A percentile compares a stretch with the other conserved stretches of the same genome.
phyloP scores from a whole-genome alignment of 2,329 filamentous ascomycete genomes.

The Aspergillus spinulosporus region DNA sequence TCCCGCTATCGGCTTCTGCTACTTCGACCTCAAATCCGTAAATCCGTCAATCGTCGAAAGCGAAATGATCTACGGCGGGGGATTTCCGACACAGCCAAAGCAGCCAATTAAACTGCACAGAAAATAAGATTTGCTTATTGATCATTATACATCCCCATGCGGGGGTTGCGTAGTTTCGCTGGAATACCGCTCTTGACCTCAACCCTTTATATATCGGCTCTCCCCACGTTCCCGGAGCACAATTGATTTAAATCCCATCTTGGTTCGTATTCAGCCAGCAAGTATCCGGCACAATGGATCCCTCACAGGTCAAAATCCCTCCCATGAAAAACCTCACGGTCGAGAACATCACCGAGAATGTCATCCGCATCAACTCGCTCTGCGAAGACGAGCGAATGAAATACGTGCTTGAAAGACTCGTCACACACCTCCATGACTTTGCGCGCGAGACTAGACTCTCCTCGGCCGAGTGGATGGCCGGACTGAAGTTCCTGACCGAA shows the following conservation, averaged over 20 bases:
- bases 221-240: background rate
- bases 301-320: slow-evolving; percentile 44
- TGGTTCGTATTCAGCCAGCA: background rate
- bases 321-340: slow-evolving; percentile 69
- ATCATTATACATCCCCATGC: slow-evolving; percentile 10
- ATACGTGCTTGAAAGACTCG: slow-evolving; percentile 71
- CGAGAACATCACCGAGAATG: slow-evolving; percentile 78
- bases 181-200: background rate
- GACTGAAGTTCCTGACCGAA: slow-evolving; percentile 68
- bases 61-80: slow-evolving; percentile 1
- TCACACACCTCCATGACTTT: slow-evolving; percentile 79
- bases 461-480: slow-evolving; percentile 76
- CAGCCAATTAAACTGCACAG: background rate
- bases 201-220: background rate
- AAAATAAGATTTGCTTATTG: slow-evolving; percentile 13
- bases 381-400: slow-evolving; percentile 64
- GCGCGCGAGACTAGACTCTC: slow-evolving; percentile 74
- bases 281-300: slow-evolving; percentile 37
- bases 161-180: slow-evolving; percentile 1
- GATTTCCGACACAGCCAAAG: background rate
- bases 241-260: background rate
- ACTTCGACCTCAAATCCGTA: background rate
- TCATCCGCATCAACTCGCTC: slow-evolving; percentile 72
- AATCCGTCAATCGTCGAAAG: background rate
- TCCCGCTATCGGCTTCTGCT: background rate